Evolutionary conservation across 1,139 yeast species (phyloP), one percentile per base, ranked within the genome.

Genomic region (Trichomonascaceae sp.): DNA sequence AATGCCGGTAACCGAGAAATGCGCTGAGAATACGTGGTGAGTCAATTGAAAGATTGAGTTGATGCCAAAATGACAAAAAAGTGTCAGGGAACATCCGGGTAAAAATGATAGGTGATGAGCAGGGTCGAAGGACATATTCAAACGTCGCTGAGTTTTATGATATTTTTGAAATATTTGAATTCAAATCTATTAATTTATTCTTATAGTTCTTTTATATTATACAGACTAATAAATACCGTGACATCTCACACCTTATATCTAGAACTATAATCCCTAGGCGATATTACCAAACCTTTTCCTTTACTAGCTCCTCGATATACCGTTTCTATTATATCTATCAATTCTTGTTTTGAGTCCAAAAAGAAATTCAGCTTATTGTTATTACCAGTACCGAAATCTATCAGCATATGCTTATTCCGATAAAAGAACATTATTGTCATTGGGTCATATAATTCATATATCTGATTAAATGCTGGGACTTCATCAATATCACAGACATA

Each of bases 351-450:
- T 66, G 87, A 90, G 49, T 82, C 83, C 39, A 93, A 74, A 6
- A 74, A 74, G 70, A 93, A 93, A 66, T 90, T 90, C 72, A 93
- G 74, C 74, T 93, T 93, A 74, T 95, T 93, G 71, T 95, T 93
- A 67, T 93, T 89, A 45, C 99, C 99, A 0, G 99, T 93, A 1
- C 99, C 99, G 70, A 90, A 90, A 74, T 93, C 99, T 71, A 96
- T 88, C 89, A 91, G 61, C 96, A 95, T 91, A 69, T 93, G 99
- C 68, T 90, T 91, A 72, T 93, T 93, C 53, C 96, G 75, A 71
- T 81, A 89, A 69, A 93, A 93, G 67, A 93, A 91, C 98, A 93
- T 93, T 54, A 93, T 77, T 50, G 96, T 84, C 77, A 87, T 83
- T 32, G 96, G 95, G 61, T 89, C 97, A 66, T 85, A 88, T 55